Evolutionary conservation across 2,329 filamentous ascomycete genomes (phyloP).

Genomic region (Claviceps sorghi): DNA sequence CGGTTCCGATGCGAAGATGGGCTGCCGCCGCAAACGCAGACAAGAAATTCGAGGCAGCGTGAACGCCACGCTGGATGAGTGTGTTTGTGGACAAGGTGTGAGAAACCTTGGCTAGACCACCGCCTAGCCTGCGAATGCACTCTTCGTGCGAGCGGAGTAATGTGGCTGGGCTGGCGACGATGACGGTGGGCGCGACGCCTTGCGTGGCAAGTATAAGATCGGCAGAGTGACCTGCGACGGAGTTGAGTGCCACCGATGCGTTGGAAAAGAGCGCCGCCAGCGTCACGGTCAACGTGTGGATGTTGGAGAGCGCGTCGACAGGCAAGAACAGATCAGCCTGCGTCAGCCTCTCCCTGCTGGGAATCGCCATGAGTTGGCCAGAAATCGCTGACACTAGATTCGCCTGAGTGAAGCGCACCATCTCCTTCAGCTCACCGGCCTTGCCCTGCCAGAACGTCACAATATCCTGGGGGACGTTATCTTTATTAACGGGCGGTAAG

Average conservation of each 20-base stretch:
- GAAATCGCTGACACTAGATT: slow-evolving; percentile 84
- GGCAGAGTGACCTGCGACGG: slow-evolving; percentile 59
- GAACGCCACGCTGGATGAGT: slow-evolving; percentile 54
- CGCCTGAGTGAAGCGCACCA: slow-evolving; percentile 66
- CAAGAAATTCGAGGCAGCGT: slow-evolving; percentile 40
- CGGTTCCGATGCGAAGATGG: slow-evolving; percentile 43
- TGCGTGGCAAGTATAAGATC: slow-evolving; percentile 61
- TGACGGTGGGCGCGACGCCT: slow-evolving; percentile 64
- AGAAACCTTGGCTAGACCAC: slow-evolving; percentile 49
- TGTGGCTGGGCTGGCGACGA: slow-evolving; percentile 63
- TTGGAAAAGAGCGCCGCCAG: slow-evolving; percentile 75
- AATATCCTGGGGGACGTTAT: slow-evolving; percentile 34
- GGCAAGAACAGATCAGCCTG: slow-evolving; percentile 71
- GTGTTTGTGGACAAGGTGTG: slow-evolving; percentile 59
- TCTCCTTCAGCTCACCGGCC: slow-evolving; percentile 41
- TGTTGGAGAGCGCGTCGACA: slow-evolving; percentile 64
- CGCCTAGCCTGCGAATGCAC: slow-evolving; percentile 43
- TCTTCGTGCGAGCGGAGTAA: slow-evolving; percentile 53
- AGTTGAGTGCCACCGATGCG: slow-evolving; percentile 74
- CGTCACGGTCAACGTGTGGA: slow-evolving; percentile 66
- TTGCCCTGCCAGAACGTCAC: slow-evolving; percentile 53
- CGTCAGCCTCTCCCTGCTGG: slow-evolving; percentile 57
- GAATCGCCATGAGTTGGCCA: slow-evolving; percentile 61
- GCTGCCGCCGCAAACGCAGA: slow-evolving; percentile 42
- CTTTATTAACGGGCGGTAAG: slow-evolving; percentile 48